phyloP scores from a whole-genome alignment of 176 grass and related monocot genomes.

The Paspalum notatum region DNA sequence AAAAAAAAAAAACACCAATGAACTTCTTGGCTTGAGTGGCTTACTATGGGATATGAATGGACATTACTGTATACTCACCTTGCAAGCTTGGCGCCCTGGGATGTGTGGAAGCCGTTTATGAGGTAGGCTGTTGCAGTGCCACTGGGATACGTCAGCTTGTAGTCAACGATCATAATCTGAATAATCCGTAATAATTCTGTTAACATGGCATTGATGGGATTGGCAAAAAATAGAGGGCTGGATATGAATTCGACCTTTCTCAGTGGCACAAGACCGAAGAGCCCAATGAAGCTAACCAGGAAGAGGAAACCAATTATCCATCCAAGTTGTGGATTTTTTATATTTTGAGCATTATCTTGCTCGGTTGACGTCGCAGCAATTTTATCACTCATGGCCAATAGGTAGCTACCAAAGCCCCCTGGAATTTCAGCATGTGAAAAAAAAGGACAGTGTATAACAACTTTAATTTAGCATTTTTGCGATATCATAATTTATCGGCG shows the following conservation, averaged over 20 bases:
- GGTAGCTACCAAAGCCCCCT: conserved; percentile 54
- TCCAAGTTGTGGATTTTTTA: conserved; percentile 44
- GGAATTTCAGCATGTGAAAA: conserved; percentile 24
- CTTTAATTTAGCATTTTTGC: background rate
- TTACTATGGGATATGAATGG: background rate
- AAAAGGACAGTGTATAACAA: background rate
- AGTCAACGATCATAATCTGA: conserved; percentile 75
- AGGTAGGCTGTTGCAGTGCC: conserved; percentile 66
- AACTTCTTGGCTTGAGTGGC: background rate
- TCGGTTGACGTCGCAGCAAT: conserved; percentile 45
- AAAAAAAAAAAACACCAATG: background rate
- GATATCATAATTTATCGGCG: background rate
- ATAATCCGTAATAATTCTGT: conserved; percentile 23
- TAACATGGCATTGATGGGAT: conserved; percentile 3
- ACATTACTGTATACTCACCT: conserved; percentile 38
- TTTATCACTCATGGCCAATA: conserved; percentile 51
- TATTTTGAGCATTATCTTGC: conserved; percentile 49
- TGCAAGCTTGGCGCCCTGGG: conserved; percentile 54
- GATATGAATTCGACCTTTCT: conserved; percentile 47
- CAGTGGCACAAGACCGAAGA: conserved; percentile 54
- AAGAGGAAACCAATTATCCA: conserved; percentile 66
- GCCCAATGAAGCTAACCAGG: conserved; percentile 59
- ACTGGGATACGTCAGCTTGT: conserved; percentile 69
- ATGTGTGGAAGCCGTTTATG: conserved; percentile 69
- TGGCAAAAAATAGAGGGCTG: background rate